These are phyloP conservation scores for Paxillus ammoniavirescens DNA, from an alignment of 768 basidiomycete genomes.

Conservation along the genomic window DNA sequence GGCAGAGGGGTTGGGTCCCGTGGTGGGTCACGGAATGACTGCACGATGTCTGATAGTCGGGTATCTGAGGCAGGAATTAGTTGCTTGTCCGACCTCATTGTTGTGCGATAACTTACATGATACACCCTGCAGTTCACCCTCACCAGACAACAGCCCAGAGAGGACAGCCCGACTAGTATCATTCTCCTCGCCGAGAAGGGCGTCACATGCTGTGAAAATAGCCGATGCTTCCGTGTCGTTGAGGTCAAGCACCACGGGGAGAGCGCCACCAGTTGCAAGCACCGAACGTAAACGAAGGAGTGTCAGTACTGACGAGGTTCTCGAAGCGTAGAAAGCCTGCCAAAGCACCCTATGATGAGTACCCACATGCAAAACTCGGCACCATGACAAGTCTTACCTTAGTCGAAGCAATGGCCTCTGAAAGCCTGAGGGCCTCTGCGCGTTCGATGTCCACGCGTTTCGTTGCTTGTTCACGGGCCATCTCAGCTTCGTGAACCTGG, in stretches of 20 bases:
- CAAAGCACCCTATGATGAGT: conserved; percentile 1
- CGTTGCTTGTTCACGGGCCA: conserved; percentile 50
- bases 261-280: conserved; percentile 44
- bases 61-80: conserved; percentile 44
- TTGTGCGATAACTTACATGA: conserved; percentile 48
- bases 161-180: conserved; percentile 51
- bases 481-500: conserved; percentile 65
- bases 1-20: conserved; percentile 33
- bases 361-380: background rate
- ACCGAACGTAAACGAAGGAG: conserved; percentile 58
- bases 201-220: conserved; percentile 50
- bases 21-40: conserved; percentile 51
- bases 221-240: conserved; percentile 53
- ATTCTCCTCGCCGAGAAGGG: conserved; percentile 54
- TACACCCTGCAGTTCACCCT: conserved; percentile 61
- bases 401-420: conserved; percentile 53
- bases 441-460: conserved; percentile 59
- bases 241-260: conserved; percentile 41
- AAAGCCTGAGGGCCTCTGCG: conserved; percentile 52
- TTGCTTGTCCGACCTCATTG: conserved; percentile 3
- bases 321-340: conserved; percentile 45
- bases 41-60: conserved; percentile 57
- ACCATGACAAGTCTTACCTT: conserved; percentile 42
- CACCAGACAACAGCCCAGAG: conserved; percentile 52
- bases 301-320: conserved; percentile 50